Conservation (phyloP, 2,329 filamentous ascomycete species). For the Fusarium fujikuroi region DNA sequence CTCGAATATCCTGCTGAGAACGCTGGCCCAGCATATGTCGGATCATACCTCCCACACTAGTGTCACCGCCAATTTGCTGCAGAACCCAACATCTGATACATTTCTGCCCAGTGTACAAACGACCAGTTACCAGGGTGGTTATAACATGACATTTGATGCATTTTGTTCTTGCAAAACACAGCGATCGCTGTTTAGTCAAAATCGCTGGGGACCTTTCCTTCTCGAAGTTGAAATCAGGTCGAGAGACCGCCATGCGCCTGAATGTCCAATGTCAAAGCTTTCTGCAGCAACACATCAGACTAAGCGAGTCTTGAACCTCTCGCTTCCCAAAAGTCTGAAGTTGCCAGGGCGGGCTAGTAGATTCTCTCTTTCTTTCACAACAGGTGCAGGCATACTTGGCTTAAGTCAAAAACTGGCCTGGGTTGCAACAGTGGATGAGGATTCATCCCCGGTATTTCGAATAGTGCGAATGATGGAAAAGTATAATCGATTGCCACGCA, state of each 20-base stretch:
- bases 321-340: accelerated
- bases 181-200: not conserved
- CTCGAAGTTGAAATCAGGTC: accelerated
- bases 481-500: not conserved
- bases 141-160: accelerated
- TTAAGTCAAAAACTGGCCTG: accelerated
- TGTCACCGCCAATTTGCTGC: accelerated
- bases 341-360: too few species aligned
- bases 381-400: accelerated
- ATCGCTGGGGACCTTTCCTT: accelerated
- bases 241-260: accelerated
- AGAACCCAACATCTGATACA: accelerated
- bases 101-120: accelerated
- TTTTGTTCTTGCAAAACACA: not conserved
- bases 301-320: accelerated
- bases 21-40: accelerated
- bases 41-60: accelerated
- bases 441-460: accelerated
- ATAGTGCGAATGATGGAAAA: too few species aligned
- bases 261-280: not conserved
- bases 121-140: accelerated
- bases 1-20: accelerated
- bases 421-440: accelerated
- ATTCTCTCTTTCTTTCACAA: accelerated
- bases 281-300: accelerated